A percentile compares a stretch with the other conserved stretches of the same genome.
Evolutionary conservation across 352 stramenopile genomes (phyloP).

Genomic region (Peronosclerospora sorghi): DNA sequence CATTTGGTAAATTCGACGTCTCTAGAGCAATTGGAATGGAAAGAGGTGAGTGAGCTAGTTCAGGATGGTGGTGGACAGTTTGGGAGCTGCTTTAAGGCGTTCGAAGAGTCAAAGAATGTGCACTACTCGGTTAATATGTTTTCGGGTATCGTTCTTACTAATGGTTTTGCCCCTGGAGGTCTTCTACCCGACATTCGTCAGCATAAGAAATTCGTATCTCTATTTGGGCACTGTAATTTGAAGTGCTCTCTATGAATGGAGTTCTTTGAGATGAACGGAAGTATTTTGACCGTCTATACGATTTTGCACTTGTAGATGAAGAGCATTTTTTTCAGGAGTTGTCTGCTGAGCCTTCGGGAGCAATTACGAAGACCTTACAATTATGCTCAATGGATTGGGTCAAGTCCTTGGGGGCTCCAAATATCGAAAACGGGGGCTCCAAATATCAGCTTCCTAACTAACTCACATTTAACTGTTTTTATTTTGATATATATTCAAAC

Average conservation of each 20-base stretch:
- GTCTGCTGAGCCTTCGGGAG: neutral
- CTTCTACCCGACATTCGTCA: constrained; percentile 27
- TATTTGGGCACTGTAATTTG: constrained; percentile 47
- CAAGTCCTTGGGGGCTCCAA: too few relatives aligned
- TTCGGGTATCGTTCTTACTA: constrained; percentile 25
- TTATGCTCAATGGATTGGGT: constrained; percentile 23
- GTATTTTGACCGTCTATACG: constrained; percentile 25
- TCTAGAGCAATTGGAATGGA: constrained; percentile 17
- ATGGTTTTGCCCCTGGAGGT: constrained; percentile 28
- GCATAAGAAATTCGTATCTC: constrained; percentile 16
- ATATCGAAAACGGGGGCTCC: too few relatives aligned
- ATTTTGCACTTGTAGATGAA: constrained; percentile 19
- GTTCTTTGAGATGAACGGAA: constrained; percentile 28
- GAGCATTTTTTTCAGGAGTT: constrained; percentile 32
- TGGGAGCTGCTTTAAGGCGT: too few relatives aligned
- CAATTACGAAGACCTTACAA: constrained; percentile 16
- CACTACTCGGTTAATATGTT: constrained; percentile 44
- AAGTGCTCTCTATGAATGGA: constrained; percentile 23
- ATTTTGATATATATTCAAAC: too few relatives aligned
- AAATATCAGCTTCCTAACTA: too few relatives aligned
- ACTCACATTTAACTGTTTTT: too few relatives aligned
- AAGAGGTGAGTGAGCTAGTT: constrained; percentile 1
- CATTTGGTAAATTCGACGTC: too few relatives aligned
- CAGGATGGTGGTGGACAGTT: neutral
- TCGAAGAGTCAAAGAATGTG: constrained; percentile 5